phyloP scores from a whole-genome alignment of 768 basidiomycete genomes.

The Trametes gibbosa region DNA sequence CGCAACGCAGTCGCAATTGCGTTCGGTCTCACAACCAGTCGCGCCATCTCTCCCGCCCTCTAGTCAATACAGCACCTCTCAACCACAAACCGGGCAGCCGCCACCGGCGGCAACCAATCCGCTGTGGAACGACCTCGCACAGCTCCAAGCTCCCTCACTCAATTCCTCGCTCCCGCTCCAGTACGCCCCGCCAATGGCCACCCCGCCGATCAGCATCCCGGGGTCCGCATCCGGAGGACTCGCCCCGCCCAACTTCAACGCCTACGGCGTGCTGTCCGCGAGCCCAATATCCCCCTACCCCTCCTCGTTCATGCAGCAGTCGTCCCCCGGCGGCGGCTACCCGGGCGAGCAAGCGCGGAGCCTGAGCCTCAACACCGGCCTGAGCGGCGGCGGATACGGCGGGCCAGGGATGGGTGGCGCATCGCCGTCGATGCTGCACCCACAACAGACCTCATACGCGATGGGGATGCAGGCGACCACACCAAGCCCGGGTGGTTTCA shows the following conservation, averaged over 20 bases:
- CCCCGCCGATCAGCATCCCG: constrained; percentile 18
- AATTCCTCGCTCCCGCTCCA: constrained; percentile 28
- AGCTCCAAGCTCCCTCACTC: constrained; percentile 20
- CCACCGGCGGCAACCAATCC: constrained; percentile 10
- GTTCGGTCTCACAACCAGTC: constrained; percentile 38
- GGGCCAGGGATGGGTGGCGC: constrained; percentile 2
- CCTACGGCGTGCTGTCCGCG: constrained; percentile 22
- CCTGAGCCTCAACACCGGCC: constrained; percentile 24
- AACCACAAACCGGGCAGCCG: constrained; percentile 1
- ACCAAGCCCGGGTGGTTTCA: constrained; percentile 22
- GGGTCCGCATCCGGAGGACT: neutral
- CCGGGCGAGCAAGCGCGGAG: constrained; percentile 19
- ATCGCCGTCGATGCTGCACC: constrained; percentile 19
- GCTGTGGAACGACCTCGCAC: constrained; percentile 27
- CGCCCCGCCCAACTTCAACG: constrained; percentile 9
- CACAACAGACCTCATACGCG: neutral
- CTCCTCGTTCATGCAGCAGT: constrained; percentile 17
- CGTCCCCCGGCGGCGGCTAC: constrained; percentile 12
- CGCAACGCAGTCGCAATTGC: constrained; percentile 19
- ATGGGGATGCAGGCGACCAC: neutral
- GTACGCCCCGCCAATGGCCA: constrained; percentile 15
- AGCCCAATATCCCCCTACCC: constrained; percentile 24
- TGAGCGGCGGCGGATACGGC: neutral
- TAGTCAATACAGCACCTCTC: neutral
- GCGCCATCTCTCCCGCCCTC: neutral